Conservation (phyloP, 441 rosid genomes). For the Erysimum pusillum region DNA sequence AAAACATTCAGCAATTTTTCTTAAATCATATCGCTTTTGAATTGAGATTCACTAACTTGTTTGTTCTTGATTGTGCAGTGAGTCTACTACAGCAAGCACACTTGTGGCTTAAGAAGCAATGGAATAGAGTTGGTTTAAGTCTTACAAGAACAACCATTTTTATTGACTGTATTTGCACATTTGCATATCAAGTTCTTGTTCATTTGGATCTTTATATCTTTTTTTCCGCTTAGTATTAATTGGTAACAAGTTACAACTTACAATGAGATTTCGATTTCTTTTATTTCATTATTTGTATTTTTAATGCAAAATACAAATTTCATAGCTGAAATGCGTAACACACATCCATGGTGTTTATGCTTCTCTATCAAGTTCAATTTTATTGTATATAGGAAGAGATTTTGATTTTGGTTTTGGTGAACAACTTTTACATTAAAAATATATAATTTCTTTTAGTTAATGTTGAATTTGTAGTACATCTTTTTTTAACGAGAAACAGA, state of each 20-base stretch:
- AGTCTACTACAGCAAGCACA: slow-evolving; percentile 56
- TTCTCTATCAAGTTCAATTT: too few relatives aligned
- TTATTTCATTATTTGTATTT: too few relatives aligned
- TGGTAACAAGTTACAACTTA: not conserved
- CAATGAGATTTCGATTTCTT: not conserved
- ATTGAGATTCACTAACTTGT: not conserved
- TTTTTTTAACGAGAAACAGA: too few relatives aligned
- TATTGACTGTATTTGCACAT: not conserved
- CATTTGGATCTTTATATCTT: not conserved
- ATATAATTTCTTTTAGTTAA: too few relatives aligned
- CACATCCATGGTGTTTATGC: too few relatives aligned
- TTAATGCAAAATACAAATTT: not conserved
- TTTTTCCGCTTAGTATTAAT: too few relatives aligned
- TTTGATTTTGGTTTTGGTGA: too few relatives aligned
- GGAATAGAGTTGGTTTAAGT: not conserved
- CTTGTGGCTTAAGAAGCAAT: slow-evolving; percentile 44
- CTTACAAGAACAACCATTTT: not conserved
- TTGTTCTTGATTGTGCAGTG: slow-evolving; percentile 33
- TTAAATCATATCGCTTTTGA: too few relatives aligned
- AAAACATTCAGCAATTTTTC: not conserved
- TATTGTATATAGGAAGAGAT: too few relatives aligned
- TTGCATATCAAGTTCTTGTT: not conserved
- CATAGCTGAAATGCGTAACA: not conserved
- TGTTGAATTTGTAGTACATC: too few relatives aligned
- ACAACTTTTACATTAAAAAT: too few relatives aligned